Conservation (phyloP, 441 rosid species). For the Brassica hybrid region DNA sequence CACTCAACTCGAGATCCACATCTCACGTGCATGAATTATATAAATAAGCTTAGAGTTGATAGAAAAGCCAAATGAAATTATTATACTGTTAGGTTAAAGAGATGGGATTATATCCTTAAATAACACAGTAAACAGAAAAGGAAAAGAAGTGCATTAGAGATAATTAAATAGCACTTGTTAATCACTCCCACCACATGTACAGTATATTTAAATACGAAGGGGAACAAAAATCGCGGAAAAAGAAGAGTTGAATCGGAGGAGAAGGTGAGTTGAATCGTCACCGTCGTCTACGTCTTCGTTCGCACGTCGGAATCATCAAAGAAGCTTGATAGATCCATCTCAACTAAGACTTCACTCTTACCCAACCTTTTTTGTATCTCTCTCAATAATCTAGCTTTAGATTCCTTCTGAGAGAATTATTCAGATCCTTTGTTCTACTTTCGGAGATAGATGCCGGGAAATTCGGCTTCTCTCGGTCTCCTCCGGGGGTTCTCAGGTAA, state of each 20-base stretch:
- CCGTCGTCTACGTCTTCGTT: conserved; percentile 29
- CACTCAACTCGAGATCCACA: conserved; percentile 28
- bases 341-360: conserved; percentile 41
- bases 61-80: background rate
- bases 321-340: conserved; percentile 48
- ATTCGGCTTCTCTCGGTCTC: conserved; percentile 42
- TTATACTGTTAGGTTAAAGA: background rate
- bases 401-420: background rate
- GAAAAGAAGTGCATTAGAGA: background rate
- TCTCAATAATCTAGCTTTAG: conserved; percentile 3
- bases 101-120: background rate
- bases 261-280: conserved; percentile 10
- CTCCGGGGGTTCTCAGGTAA: conserved; percentile 56
- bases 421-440: background rate
- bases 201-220: conserved; percentile 15
- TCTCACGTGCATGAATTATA: conserved; percentile 17
- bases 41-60: background rate
- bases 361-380: conserved; percentile 26
- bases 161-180: background rate
- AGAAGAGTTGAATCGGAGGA: conserved; percentile 23
- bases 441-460: conserved; percentile 46
- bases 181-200: conserved; percentile 3
- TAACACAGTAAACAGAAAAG: background rate
- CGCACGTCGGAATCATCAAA: conserved; percentile 51
- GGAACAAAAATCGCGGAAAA: background rate